A percentile compares a stretch with the other conserved stretches of the same genome.
phyloP scores from a whole-genome alignment of 352 stramenopile species.

The Pythium sukuiense region DNA sequence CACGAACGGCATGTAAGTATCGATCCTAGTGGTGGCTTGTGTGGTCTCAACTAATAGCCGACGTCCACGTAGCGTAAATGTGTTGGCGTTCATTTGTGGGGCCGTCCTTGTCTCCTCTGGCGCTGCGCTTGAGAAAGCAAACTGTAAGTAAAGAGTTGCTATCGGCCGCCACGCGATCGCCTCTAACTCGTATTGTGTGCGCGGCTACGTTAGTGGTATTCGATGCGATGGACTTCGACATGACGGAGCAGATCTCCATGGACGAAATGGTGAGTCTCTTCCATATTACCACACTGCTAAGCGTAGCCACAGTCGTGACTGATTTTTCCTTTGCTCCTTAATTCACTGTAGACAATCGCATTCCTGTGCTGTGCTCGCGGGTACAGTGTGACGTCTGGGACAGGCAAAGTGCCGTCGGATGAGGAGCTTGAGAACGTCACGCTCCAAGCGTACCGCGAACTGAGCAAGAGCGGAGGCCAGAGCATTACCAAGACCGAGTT shows the following conservation, averaged over 20 bases:
- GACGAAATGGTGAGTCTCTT: conserved; percentile 57
- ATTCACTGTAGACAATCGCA: conserved; percentile 47
- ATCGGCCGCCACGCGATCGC: no score
- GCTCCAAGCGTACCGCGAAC: conserved; percentile 55
- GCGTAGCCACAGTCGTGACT: no score
- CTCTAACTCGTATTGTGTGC: not conserved
- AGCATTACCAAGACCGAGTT: conserved; percentile 68
- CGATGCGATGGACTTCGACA: conserved; percentile 73
- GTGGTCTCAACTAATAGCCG: no score
- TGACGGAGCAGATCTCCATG: conserved; percentile 71
- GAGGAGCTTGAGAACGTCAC: conserved; percentile 61
- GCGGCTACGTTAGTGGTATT: conserved; percentile 61
- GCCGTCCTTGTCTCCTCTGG: conserved; percentile 44
- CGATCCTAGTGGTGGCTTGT: no score
- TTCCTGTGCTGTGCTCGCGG: conserved; percentile 60
- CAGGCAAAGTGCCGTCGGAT: conserved; percentile 47
- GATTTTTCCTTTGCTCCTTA: no score
- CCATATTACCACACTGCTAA: not conserved
- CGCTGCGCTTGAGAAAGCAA: conserved; percentile 53
- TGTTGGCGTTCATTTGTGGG: conserved; percentile 63
- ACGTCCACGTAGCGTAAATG: conserved; percentile 48
- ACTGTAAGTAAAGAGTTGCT: no score
- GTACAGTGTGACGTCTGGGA: conserved; percentile 46
- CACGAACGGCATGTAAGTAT: conserved; percentile 65
- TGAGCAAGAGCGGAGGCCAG: conserved; percentile 51